A percentile compares a stretch with the other conserved stretches of the same genome.
Evolutionary conservation across 495 filamentous ascomycete species (phyloP).

Genomic region (Bacidia gigantensis): DNA sequence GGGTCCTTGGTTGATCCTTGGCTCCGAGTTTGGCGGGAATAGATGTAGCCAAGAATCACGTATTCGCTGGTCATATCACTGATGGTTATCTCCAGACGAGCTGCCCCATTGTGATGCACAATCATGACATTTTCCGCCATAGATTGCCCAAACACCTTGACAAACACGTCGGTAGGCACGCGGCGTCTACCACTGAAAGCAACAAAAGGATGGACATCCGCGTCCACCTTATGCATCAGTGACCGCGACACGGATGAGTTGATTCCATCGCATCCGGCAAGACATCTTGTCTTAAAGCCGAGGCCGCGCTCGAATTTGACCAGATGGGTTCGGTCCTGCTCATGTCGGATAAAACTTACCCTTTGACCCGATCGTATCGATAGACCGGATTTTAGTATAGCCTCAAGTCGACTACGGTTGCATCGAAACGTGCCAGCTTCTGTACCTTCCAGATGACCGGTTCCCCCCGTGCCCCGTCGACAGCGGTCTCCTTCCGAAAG

Average conservation of each 20-base stretch:
- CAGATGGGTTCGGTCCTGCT: neutral
- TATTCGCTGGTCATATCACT: slow-evolving; percentile 8
- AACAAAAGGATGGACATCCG: slow-evolving; percentile 25
- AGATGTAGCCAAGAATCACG: slow-evolving; percentile 23
- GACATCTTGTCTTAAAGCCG: slow-evolving; percentile 10
- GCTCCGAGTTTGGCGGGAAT: slow-evolving; percentile 24
- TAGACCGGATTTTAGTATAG: slow-evolving; percentile 22
- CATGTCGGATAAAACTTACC: slow-evolving; percentile 9
- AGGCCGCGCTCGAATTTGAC: slow-evolving; percentile 13
- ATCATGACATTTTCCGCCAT: slow-evolving; percentile 14
- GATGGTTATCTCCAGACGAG: slow-evolving; percentile 22
- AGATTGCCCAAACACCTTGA: slow-evolving; percentile 7
- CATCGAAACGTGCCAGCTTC: slow-evolving; percentile 18
- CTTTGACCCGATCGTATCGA: slow-evolving; percentile 22
- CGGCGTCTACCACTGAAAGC: slow-evolving; percentile 28
- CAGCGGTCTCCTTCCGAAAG: slow-evolving; percentile 19
- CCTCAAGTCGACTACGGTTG: slow-evolving; percentile 21
- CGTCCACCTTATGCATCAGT: slow-evolving; percentile 16
- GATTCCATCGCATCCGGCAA: slow-evolving; percentile 27
- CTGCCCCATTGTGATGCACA: slow-evolving; percentile 10
- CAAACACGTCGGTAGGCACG: slow-evolving; percentile 15
- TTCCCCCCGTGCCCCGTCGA: slow-evolving; percentile 11
- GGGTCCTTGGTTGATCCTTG: slow-evolving; percentile 13
- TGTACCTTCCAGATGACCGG: neutral
- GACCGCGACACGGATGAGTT: slow-evolving; percentile 23